Percentiles rank a stretch among this genome's conserved stretches.
phyloP scores from a whole-genome alignment of 495 filamentous ascomycete species.

The Neurospora hispaniola region DNA sequence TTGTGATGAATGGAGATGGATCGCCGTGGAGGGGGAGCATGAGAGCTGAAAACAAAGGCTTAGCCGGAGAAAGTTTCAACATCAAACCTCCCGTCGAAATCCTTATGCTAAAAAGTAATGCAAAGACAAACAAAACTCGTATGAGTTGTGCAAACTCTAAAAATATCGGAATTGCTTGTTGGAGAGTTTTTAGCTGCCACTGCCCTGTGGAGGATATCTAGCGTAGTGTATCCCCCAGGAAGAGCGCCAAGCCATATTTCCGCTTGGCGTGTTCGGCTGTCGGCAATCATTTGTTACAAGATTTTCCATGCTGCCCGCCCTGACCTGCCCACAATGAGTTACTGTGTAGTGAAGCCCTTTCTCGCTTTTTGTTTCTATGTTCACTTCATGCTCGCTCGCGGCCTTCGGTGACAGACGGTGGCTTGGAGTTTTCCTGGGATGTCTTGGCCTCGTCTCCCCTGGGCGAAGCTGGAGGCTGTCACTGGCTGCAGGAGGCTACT shows the following conservation, averaged over 20 bases:
- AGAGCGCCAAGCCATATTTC: background rate
- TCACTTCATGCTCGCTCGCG: background rate
- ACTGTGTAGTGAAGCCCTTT: background rate
- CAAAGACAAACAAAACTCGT: background rate
- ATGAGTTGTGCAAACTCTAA: background rate
- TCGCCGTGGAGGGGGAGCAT: background rate
- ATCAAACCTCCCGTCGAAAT: background rate
- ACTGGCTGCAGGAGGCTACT: background rate
- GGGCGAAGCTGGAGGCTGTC: background rate
- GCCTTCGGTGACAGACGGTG: background rate
- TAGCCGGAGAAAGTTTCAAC: background rate
- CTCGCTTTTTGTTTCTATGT: background rate
- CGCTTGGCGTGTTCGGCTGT: background rate
- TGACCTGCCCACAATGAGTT: slow-evolving; percentile 1
- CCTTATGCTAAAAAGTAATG: background rate
- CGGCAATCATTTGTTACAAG: background rate
- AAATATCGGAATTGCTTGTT: background rate
- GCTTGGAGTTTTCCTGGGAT: background rate
- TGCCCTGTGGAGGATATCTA: background rate
- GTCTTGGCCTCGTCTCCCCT: background rate
- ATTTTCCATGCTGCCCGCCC: background rate
- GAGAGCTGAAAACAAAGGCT: background rate
- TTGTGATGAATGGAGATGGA: background rate
- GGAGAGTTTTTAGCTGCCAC: background rate
- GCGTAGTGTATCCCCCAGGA: background rate